Base-by-base conservation (phyloP, 108 stramenopile genomes). In the Skeletonema costatum region DNA sequence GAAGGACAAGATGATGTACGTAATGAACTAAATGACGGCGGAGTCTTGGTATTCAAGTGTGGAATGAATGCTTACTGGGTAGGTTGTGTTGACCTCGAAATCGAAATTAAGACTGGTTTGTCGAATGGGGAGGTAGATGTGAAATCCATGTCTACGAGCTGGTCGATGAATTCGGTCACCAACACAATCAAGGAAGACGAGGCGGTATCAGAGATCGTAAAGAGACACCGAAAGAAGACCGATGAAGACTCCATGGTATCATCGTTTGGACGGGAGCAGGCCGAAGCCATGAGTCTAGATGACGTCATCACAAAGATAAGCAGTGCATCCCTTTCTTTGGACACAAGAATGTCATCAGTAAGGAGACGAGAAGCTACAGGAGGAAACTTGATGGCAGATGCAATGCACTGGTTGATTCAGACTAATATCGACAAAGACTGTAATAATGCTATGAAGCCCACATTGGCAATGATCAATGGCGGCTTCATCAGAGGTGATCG, bases 1-100 rank as follows among this genome's bases (percentile, higher is more conserved):
- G 71, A 73, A 25, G 33, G 29, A 17, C 32, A 61, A 12, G 59
- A 64, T 11, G 69, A 50, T 35, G 59, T n/a, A 59, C 17, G 48
- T 35, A 32, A 61, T 29, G 32, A 71, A 31, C 38, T 16, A n/a
- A 74, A 80, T 64, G 60, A 74, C n/a, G 79, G 73, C 10, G 79
- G 79, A 11, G 62, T 75, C 0, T 63, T 83, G 14, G 60, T 83
- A 17, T 83, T 79, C 82, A 83, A 83, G 50, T 71, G 70, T 58
- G 82, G 82, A 6, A 78, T 79, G 76, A 83, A 83, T 42, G 68
- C 73, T 12, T 75, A 83, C 17, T 83, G 77, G 77, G 82, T 83
- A 7, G 82, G 82, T 8, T 60, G 46, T 33, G 81, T 82, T 48
- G 65, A 82, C 31, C 62, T 82, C 2, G 81, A 82, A 25, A 78